phyloP scores from a whole-genome alignment of 192 early-diverging fungal species.

The Backusella sp. region DNA sequence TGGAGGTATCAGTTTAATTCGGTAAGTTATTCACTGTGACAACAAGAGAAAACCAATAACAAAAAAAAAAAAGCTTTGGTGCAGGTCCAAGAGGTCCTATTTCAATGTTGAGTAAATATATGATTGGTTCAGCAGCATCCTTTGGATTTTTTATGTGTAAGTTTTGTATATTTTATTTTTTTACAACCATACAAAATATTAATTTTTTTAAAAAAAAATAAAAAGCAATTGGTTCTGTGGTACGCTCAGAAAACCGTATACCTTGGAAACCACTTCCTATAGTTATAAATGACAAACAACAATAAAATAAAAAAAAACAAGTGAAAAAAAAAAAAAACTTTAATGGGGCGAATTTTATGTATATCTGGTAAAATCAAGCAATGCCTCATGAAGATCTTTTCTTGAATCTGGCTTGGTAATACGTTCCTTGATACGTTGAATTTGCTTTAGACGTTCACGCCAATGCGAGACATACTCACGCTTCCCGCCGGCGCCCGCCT shows the following conservation, averaged over 20 bases:
- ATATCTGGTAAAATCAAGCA: slow-evolving; percentile 61
- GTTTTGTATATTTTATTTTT: neutral
- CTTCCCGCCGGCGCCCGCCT: slow-evolving; percentile 58
- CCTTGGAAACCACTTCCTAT: neutral
- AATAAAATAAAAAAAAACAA: neutral
- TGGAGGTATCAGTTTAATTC: slow-evolving; percentile 49
- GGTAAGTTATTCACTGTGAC: slow-evolving; percentile 29
- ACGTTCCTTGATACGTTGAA: slow-evolving; percentile 77
- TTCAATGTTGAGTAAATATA: slow-evolving; percentile 69
- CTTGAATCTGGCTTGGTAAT: slow-evolving; percentile 12
- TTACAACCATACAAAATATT: too few species aligned
- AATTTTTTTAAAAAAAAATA: neutral
- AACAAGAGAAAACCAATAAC: neutral
- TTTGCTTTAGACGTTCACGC: slow-evolving; percentile 85
- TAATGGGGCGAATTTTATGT: slow-evolving; percentile 34
- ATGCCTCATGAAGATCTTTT: slow-evolving; percentile 31
- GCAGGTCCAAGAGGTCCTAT: slow-evolving; percentile 69
- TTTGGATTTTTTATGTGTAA: slow-evolving; percentile 83
- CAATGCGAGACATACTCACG: slow-evolving; percentile 87
- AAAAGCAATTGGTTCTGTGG: slow-evolving; percentile 49
- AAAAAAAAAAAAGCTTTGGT: slow-evolving; percentile 54
- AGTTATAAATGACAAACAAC: neutral
- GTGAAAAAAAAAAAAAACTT: neutral
- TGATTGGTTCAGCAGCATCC: slow-evolving; percentile 73
- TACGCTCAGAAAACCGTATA: slow-evolving; percentile 43